Evolutionary conservation across 2,329 filamentous ascomycete species (phyloP), one percentile per base, ranked within the genome.

Genomic region (Coniella lustricola): DNA sequence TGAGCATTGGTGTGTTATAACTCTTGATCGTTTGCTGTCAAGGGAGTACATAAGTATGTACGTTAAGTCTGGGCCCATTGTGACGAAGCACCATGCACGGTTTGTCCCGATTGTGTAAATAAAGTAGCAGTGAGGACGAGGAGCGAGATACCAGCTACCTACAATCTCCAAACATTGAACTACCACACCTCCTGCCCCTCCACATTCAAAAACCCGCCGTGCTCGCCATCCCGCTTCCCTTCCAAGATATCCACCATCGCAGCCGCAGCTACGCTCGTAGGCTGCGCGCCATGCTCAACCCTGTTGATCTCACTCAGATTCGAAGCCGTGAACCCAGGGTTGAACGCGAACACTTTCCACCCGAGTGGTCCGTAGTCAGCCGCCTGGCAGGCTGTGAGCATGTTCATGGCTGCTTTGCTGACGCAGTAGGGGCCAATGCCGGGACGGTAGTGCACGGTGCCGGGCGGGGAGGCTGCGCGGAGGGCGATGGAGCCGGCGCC

Each of bases 331-430:
- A 45, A 45, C 3, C 43, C 43, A 13, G 43, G 43, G n/a, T 33
- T 34, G 43, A 36, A 45, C 7, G 22, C 22, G 10, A 45, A 45
- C 14, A 45, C 43, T 16, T 45, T 45, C 32, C 43, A 45, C 7
- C 43, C 43, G 20, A 36, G 18, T 3, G 32, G 32, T 10, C 43
- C 43, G 21, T 45, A 45, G n/a, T 45, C 43, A 9, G 36, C 43
- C 4, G 43, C 31, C 18, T 45, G 43, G 21, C 43, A 45, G 14
- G 33, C 43, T 3, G 43, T 18, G 34, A 45, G 16, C 43, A 45
- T 45, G 20, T 45, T 37, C 43, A 45, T 16, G 16, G 43, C 43
- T 10, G 31, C 31, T n/a, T 45, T 45, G 43, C 43, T 45, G 14
- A 34, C 21, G 7, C 43, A 33, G 16, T 45, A 45, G 8, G 43